Percentiles rank a stretch among this genome's conserved stretches.
These are phyloP conservation scores for Cordyceps pruinosa DNA, from an alignment of 2,329 filamentous ascomycete species.

Conservation along the genomic window DNA sequence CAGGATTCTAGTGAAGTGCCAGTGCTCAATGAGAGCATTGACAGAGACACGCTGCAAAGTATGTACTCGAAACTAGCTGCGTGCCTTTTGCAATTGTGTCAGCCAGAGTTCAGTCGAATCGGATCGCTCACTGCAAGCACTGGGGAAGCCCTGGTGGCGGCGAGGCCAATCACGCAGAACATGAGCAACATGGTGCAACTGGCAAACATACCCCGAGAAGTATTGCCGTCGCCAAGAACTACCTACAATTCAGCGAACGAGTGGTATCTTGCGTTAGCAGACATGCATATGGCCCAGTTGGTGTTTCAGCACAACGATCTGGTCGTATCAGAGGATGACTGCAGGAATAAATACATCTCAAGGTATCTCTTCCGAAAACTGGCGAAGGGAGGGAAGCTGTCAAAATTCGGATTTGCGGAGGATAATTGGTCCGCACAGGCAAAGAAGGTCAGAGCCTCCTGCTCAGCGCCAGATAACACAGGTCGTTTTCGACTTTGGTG, in stretches of 20 bases:
- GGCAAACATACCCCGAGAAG: slow-evolving; percentile 18
- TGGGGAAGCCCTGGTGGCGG: slow-evolving; percentile 14
- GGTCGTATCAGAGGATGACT: slow-evolving; percentile 20
- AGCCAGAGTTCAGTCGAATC: slow-evolving; percentile 29
- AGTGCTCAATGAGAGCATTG: background rate
- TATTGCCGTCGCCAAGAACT: slow-evolving; percentile 17
- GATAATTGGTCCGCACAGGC: slow-evolving; percentile 25
- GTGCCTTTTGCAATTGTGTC: slow-evolving; percentile 33
- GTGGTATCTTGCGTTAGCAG: slow-evolving; percentile 30
- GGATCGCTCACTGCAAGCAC: slow-evolving; percentile 27
- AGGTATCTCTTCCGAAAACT: slow-evolving; percentile 27
- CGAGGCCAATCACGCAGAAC: slow-evolving; percentile 33
- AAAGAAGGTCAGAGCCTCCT: background rate
- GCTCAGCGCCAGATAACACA: background rate
- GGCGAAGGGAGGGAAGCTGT: slow-evolving; percentile 16
- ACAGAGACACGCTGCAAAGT: background rate
- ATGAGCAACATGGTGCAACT: slow-evolving; percentile 33
- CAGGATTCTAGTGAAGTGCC: background rate
- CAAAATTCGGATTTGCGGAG: slow-evolving; percentile 19
- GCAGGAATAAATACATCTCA: slow-evolving; percentile 23
- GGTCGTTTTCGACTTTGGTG: slow-evolving; percentile 21
- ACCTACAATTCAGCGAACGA: slow-evolving; percentile 25
- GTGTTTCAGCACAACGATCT: slow-evolving; percentile 31
- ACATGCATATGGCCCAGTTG: slow-evolving; percentile 30
- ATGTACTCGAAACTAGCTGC: slow-evolving; percentile 7